Percentiles rank a stretch among this genome's conserved stretches.
phyloP scores from a whole-genome alignment of 2,329 filamentous ascomycete genomes.

The Ceratocystis huliohia region DNA sequence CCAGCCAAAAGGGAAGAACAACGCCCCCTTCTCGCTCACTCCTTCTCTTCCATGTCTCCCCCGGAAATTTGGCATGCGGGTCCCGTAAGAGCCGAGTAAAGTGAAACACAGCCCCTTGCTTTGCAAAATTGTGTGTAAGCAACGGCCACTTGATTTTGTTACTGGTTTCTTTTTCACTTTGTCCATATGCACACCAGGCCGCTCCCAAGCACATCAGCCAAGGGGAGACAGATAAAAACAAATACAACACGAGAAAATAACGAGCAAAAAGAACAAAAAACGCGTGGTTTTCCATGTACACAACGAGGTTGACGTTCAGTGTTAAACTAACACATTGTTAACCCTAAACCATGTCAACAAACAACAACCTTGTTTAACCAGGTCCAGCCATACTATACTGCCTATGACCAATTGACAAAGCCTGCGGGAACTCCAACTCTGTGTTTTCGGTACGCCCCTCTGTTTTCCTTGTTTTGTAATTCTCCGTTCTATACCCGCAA shows the following conservation, averaged over 20 bases:
- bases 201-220: too few species aligned
- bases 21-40: neutral
- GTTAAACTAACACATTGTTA: neutral
- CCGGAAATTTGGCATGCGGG: neutral
- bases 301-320: neutral
- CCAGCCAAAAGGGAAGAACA: neutral
- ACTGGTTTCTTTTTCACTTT: neutral
- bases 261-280: neutral
- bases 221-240: too few species aligned
- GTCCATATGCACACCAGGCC: neutral
- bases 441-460: neutral
- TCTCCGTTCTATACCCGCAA: neutral
- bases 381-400: neutral
- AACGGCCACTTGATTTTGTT: neutral
- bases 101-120: neutral
- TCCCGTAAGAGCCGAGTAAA: neutral
- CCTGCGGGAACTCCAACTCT: neutral
- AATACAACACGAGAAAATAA: too few species aligned
- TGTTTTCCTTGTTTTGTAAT: neutral
- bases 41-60: neutral
- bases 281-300: neutral
- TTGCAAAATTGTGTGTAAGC: neutral
- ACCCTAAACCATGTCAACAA: neutral
- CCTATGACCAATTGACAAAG: neutral
- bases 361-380: too few species aligned